Percentiles rank a stretch among this genome's conserved stretches.
These are phyloP conservation scores for Phialophora expanda DNA, from an alignment of 2,329 filamentous ascomycete species.

Conservation along the genomic window DNA sequence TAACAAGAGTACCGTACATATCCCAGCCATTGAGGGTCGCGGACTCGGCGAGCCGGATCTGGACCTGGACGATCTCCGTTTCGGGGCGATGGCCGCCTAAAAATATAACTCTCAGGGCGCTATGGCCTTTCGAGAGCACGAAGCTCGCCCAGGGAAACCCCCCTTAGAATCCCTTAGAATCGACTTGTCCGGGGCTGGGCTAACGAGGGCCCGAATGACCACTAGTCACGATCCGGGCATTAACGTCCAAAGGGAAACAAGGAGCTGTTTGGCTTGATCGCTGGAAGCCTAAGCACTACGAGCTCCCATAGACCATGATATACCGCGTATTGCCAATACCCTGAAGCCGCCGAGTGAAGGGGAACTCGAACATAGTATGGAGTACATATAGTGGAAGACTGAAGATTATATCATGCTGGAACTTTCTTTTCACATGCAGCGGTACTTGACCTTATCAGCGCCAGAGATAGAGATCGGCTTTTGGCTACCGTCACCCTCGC, in stretches of 20 bases:
- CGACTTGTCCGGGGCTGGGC: neutral
- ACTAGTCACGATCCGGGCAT: neutral
- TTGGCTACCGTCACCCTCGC: neutral
- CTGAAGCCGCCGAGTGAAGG: neutral
- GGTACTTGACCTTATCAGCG: neutral
- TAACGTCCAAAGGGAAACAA: neutral
- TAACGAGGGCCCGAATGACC: neutral
- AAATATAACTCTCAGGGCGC: neutral
- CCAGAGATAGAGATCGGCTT: neutral
- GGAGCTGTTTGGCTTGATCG: neutral
- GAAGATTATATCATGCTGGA: neutral
- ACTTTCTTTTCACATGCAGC: neutral
- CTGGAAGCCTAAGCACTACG: neutral
- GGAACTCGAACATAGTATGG: neutral
- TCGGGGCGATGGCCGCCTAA: neutral
- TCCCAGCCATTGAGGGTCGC: neutral
- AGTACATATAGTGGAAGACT: neutral
- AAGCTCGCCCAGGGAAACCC: neutral
- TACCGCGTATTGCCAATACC: slow-evolving; percentile 3
- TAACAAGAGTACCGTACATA: neutral
- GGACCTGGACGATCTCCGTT: neutral
- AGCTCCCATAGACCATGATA: neutral
- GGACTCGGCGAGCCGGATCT: neutral
- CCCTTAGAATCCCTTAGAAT: neutral
- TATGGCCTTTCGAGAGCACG: neutral